These are phyloP conservation scores for Botryotinia narcissicola DNA, from an alignment of 2,329 filamentous ascomycete species.

Conservation along the genomic window DNA sequence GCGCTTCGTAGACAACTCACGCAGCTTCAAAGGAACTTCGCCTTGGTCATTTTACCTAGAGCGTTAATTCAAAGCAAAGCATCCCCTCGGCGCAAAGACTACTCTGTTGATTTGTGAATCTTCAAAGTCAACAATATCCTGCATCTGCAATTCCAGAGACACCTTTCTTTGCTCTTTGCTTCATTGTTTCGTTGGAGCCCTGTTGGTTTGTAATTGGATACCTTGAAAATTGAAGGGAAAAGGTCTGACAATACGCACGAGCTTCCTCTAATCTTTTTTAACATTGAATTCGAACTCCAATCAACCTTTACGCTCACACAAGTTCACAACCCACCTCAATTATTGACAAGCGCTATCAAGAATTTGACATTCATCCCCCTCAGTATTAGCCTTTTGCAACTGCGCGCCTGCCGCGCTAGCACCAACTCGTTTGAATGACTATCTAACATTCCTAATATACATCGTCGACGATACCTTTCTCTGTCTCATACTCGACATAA, in stretches of 20 bases:
- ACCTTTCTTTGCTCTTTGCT: not conserved
- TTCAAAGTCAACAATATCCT: not conserved
- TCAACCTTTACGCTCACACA: constrained; percentile 5
- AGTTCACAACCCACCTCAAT: not conserved
- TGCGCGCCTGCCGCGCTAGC: constrained; percentile 14
- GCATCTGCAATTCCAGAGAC: not conserved
- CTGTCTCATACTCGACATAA: not conserved
- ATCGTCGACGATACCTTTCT: not conserved
- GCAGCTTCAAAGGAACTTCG: not conserved
- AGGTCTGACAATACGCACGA: constrained; percentile 17
- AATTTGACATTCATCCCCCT: not conserved
- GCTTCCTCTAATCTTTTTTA: constrained; percentile 19
- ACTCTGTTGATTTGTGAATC: constrained; percentile 3
- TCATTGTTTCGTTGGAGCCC: not conserved
- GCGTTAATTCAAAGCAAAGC: constrained; percentile 1
- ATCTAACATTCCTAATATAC: constrained; percentile 5
- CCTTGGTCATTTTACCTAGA: not conserved
- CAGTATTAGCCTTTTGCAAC: not conserved
- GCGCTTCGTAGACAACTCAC: constrained; percentile 23
- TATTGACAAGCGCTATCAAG: constrained; percentile 9
- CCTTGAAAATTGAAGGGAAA: constrained; percentile 3
- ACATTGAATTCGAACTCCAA: constrained; percentile 5
- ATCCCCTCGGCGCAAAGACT: not conserved
- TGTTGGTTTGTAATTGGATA: constrained; percentile 13
- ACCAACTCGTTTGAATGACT: not conserved